Evolutionary conservation across 2,329 filamentous ascomycete species (phyloP).

Genomic region (Aquanectria penicillioides): DNA sequence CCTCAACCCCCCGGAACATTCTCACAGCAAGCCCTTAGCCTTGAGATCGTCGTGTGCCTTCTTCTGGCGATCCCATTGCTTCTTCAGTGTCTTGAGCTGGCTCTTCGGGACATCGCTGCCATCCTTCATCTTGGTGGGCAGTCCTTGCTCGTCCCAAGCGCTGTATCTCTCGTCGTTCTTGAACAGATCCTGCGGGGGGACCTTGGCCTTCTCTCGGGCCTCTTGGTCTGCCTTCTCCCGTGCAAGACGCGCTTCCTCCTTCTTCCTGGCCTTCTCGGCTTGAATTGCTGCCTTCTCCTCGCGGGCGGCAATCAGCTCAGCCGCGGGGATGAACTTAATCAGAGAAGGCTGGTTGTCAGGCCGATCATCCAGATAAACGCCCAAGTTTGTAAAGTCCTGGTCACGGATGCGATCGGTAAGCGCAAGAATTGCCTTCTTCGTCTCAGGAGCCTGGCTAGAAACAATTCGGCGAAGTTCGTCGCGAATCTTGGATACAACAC

Average conservation of each 20-base stretch:
- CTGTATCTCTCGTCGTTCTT: conserved; percentile 68
- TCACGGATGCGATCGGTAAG: conserved; percentile 87
- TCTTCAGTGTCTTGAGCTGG: conserved; percentile 82
- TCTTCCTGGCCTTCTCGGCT: conserved; percentile 66
- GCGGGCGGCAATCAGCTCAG: conserved; percentile 65
- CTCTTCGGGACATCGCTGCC: conserved; percentile 86
- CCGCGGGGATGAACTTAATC: conserved; percentile 71
- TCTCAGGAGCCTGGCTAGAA: conserved; percentile 54
- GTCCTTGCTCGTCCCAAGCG: conserved; percentile 84
- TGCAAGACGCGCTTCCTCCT: conserved; percentile 64
- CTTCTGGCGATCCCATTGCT: conserved; percentile 92
- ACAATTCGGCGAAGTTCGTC: conserved; percentile 70
- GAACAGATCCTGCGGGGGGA: conserved; percentile 66
- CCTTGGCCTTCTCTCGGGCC: conserved; percentile 67
- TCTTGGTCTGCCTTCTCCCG: conserved; percentile 62
- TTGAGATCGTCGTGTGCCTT: conserved; percentile 76
- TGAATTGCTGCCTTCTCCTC: conserved; percentile 70
- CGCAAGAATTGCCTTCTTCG: conserved; percentile 76
- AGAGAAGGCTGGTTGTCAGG: conserved; percentile 74
- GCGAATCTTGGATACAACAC: conserved; percentile 65
- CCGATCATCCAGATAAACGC: conserved; percentile 89
- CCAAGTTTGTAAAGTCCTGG: conserved; percentile 80
- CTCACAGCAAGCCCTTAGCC: conserved; percentile 45
- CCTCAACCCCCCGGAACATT: background rate
- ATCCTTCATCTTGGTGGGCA: conserved; percentile 80